These are phyloP conservation scores for Tolypocladium paradoxum DNA, from an alignment of 2,329 filamentous ascomycete genomes.

Conservation along the genomic window DNA sequence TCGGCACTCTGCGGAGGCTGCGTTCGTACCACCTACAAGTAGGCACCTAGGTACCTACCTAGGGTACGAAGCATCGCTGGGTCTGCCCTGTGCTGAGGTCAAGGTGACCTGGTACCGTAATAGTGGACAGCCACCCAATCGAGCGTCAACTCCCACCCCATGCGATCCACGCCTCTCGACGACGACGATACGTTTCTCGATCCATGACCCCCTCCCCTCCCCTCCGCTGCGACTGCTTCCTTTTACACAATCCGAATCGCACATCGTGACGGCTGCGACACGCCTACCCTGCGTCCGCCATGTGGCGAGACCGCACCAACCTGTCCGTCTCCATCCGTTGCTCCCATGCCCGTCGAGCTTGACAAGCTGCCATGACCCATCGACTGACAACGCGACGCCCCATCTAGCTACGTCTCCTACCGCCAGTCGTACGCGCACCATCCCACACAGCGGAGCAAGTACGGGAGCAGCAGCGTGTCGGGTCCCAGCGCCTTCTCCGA, in stretches of 20 bases:
- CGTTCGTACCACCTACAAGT: too few relatives aligned
- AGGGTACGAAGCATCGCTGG: too few relatives aligned
- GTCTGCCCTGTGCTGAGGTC: too few relatives aligned
- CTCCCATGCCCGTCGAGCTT: not conserved
- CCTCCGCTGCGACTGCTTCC: conserved; percentile 3
- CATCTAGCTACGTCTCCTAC: conserved; percentile 85
- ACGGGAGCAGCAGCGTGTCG: conserved; percentile 34
- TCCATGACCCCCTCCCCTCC: conserved; percentile 8
- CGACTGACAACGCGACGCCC: not conserved
- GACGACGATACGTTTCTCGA: not conserved
- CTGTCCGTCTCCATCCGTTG: conserved; percentile 50
- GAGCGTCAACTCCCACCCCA: not conserved
- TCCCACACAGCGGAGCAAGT: conserved; percentile 73
- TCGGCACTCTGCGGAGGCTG: not conserved
- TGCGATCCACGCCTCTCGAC: not conserved
- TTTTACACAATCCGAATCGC: not conserved
- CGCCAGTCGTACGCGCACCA: conserved; percentile 97
- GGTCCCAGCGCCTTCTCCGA: conserved; percentile 49
- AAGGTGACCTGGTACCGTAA: not conserved
- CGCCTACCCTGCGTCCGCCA: conserved; percentile 46
- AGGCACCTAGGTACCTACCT: too few relatives aligned
- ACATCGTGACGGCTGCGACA: conserved; percentile 14
- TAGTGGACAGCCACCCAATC: not conserved
- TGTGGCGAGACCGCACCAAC: conserved; percentile 99
- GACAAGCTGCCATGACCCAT: not conserved